These are phyloP conservation scores for Colletotrichum spinosum DNA, from an alignment of 2,329 filamentous ascomycete species.

Conservation along the genomic window DNA sequence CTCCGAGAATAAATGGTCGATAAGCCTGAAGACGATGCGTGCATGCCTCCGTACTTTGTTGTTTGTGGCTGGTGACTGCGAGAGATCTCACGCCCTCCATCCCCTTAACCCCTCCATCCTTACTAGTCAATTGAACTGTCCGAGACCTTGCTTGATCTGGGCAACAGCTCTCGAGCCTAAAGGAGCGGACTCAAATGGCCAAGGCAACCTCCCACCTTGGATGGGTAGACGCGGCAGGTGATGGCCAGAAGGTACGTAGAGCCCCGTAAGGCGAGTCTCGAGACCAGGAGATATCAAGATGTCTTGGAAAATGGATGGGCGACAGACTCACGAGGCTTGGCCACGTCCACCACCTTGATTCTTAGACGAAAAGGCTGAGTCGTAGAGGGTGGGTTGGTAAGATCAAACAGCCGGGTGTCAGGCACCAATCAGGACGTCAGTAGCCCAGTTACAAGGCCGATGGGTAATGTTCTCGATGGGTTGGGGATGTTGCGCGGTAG, in stretches of 20 bases:
- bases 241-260: conserved; percentile 20
- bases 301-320: conserved; percentile 1
- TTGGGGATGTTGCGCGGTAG: conserved; percentile 15
- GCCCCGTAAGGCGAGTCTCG: conserved; percentile 18
- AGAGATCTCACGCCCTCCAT: conserved; percentile 24
- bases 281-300: not conserved
- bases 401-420: conserved; percentile 6
- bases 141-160: conserved; percentile 35
- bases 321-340: too few species aligned
- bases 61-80: conserved; percentile 3
- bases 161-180: conserved; percentile 14
- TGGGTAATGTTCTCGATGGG: conserved; percentile 19
- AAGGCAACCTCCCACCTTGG: conserved; percentile 21
- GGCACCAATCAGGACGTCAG: conserved; percentile 10
- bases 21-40: conserved; percentile 5
- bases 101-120: conserved; percentile 24
- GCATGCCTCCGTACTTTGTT: conserved; percentile 13
- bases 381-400: conserved; percentile 29
- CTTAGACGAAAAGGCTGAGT: not conserved
- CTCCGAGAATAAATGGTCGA: conserved; percentile 4
- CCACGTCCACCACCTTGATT: conserved; percentile 9
- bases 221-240: conserved; percentile 23
- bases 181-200: conserved; percentile 15
- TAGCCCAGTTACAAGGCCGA: conserved; percentile 4
- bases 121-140: conserved; percentile 34